Conservation (phyloP, 2,329 filamentous ascomycete genomes). For the Eutypa lata region DNA sequence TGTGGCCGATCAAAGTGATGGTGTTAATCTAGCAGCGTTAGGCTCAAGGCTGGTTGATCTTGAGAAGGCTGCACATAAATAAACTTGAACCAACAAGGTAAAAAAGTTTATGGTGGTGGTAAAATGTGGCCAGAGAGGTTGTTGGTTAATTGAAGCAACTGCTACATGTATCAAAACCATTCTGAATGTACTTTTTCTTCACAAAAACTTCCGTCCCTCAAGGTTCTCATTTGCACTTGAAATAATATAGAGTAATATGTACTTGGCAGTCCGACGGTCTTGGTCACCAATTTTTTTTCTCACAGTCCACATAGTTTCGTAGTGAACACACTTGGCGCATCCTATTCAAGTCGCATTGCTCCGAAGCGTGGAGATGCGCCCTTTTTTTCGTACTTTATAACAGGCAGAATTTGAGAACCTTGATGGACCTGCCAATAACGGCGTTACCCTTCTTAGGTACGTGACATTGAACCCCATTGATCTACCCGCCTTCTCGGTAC, state of each 20-base stretch:
- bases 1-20: too few relatives aligned
- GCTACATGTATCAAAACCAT: neutral
- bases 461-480: neutral
- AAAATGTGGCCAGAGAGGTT: neutral
- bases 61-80: too few relatives aligned
- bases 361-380: neutral
- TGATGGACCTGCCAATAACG: neutral
- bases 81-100: too few relatives aligned
- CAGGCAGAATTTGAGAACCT: neutral
- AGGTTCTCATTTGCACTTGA: neutral
- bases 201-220: neutral
- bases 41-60: too few relatives aligned
- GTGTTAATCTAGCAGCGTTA: too few relatives aligned
- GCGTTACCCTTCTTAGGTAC: neutral
- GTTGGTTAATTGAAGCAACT: neutral
- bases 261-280: neutral
- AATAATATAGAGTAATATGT: too few relatives aligned
- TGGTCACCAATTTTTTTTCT: neutral
- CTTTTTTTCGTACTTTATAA: neutral
- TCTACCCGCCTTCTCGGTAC: neutral
- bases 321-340: neutral
- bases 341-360: neutral
- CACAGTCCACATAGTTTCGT: neutral
- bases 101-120: neutral
- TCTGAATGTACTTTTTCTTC: too few relatives aligned